phyloP scores from a whole-genome alignment of 768 basidiomycete species.

The Calvatia gigantea region DNA sequence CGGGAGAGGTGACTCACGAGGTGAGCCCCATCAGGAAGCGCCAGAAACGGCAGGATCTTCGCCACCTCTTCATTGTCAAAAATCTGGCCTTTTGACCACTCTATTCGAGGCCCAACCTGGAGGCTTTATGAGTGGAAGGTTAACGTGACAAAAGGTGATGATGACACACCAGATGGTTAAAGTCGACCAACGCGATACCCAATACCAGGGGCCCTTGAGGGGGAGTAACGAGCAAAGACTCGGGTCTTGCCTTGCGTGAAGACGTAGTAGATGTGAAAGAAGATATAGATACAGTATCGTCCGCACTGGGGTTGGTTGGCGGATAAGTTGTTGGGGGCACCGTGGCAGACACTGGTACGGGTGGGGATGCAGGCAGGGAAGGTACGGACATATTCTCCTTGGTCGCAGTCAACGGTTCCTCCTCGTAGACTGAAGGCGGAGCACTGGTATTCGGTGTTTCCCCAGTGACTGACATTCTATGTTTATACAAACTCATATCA shows the following conservation, averaged over 20 bases:
- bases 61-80: conserved; percentile 83
- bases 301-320: conserved; percentile 41
- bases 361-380: neutral
- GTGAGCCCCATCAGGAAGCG: conserved; percentile 96
- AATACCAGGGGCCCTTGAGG: conserved; percentile 63
- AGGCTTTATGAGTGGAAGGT: conserved; percentile 13
- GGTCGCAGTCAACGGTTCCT: conserved; percentile 14
- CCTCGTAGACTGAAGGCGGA: conserved; percentile 44
- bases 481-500: conserved; percentile 48
- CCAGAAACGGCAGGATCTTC: conserved; percentile 90
- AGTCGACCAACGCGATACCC: conserved; percentile 91
- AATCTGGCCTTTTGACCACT: conserved; percentile 75
- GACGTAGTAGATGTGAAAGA: conserved; percentile 60
- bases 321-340: conserved; percentile 51
- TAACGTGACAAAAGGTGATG: conserved; percentile 6
- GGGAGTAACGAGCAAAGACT: conserved; percentile 68
- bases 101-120: conserved; percentile 90
- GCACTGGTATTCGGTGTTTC: conserved; percentile 52
- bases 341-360: conserved; percentile 11
- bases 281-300: conserved; percentile 52
- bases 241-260: conserved; percentile 73
- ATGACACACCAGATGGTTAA: conserved; percentile 82
- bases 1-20: conserved; percentile 49
- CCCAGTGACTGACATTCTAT: conserved; percentile 25
- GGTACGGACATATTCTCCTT: conserved; percentile 22